A percentile compares a stretch with the other conserved stretches of the same genome.
Conservation (phyloP, 139 green algal species). For the Limnomonas spitsbergensis region DNA sequence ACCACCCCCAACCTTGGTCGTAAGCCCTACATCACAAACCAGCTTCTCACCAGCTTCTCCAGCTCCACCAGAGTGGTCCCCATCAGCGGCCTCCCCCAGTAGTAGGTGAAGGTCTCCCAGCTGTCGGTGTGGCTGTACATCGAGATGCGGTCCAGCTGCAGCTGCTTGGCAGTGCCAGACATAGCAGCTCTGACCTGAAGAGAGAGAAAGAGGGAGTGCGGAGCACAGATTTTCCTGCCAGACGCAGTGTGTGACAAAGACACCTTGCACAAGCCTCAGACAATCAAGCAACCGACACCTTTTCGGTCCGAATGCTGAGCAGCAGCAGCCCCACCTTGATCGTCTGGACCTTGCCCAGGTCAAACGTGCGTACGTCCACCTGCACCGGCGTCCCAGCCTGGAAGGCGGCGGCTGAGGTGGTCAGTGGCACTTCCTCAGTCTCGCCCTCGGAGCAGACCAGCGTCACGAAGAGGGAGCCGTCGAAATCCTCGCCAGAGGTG, state of each 20-base stretch:
- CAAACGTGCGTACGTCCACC: background rate
- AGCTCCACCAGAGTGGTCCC: no score
- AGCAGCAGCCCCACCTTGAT: background rate
- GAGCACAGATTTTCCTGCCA: no score
- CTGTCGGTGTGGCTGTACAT: background rate
- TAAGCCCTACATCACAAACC: no score
- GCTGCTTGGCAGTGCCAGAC: no score
- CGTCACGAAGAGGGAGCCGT: background rate
- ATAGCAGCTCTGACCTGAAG: no score
- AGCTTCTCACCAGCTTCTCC: no score
- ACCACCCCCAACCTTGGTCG: no score
- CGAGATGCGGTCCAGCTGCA: background rate
- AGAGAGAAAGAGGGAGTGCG: no score
- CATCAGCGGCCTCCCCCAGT: background rate
- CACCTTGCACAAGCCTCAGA: no score
- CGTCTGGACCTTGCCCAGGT: background rate
- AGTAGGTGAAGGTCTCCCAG: background rate
- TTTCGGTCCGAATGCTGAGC: no score
- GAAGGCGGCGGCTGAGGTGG: background rate
- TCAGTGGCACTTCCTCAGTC: background rate
- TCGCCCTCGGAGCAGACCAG: constrained; percentile 1
- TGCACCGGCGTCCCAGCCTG: background rate
- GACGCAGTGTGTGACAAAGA: no score
- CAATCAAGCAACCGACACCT: no score
- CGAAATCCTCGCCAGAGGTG: background rate